These are phyloP conservation scores for Linderina pennispora DNA, from an alignment of 192 early-diverging fungal species.

Conservation along the genomic window DNA sequence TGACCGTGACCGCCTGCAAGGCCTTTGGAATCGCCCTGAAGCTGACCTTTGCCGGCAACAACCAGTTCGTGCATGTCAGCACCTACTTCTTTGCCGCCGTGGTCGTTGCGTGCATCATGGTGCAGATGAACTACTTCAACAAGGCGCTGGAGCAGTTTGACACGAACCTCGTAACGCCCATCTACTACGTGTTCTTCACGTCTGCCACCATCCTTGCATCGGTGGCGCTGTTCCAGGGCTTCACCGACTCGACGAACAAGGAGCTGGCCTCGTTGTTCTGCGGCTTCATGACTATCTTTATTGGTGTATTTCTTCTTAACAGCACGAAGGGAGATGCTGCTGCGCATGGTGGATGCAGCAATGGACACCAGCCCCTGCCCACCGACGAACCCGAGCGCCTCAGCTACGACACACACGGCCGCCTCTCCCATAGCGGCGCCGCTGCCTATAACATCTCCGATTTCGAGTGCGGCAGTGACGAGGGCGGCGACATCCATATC, in stretches of 20 bases:
- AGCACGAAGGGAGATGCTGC: constrained; percentile 29
- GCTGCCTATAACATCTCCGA: constrained; percentile 34
- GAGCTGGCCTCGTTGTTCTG: constrained; percentile 79
- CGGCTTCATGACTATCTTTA: constrained; percentile 90
- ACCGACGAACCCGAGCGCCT: constrained; percentile 39
- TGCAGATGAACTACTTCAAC: constrained; percentile 98
- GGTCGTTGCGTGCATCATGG: constrained; percentile 76
- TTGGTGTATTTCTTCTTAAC: constrained; percentile 85
- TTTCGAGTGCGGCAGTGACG: constrained; percentile 25
- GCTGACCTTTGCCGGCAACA: constrained; percentile 87
- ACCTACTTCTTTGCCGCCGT: constrained; percentile 84
- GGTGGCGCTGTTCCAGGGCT: constrained; percentile 83
- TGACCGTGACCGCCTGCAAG: constrained; percentile 89
- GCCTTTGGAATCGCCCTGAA: constrained; percentile 90
- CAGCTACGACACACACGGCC: constrained; percentile 19
- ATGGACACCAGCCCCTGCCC: constrained; percentile 38
- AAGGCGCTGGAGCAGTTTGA: constrained; percentile 91
- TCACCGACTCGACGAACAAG: constrained; percentile 62
- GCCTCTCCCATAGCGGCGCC: constrained; percentile 16
- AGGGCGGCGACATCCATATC: background rate
- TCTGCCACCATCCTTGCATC: constrained; percentile 90
- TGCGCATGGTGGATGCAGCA: background rate
- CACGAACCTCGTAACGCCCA: constrained; percentile 82
- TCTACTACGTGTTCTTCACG: constrained; percentile 96
- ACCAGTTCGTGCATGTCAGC: constrained; percentile 84